Evolutionary conservation across 1,284 basidiomycete species (phyloP).

Genomic region (Cutaneotrichosporon dermatis): DNA sequence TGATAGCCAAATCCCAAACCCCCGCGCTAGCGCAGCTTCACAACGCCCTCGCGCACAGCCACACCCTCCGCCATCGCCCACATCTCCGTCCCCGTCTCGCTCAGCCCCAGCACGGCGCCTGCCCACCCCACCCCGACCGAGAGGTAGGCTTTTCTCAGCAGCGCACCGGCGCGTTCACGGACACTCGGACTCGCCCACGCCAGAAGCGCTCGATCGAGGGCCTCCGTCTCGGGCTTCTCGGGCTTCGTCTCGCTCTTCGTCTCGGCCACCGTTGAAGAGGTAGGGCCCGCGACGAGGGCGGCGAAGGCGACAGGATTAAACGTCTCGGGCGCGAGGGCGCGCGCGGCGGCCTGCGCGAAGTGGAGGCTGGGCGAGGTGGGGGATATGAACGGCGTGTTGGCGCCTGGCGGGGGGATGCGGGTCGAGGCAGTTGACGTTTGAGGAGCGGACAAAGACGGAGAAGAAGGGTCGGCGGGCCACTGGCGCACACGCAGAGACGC

Average conservation of each 20-base stretch:
- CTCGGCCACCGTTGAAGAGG: too few relatives aligned
- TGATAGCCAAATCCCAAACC: too few relatives aligned
- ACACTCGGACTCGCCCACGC: constrained; percentile 28
- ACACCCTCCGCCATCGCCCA: constrained; percentile 25
- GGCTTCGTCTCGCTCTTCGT: too few relatives aligned
- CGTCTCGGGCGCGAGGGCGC: constrained; percentile 22
- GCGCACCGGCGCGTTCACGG: constrained; percentile 29
- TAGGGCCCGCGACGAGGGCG: constrained; percentile 4
- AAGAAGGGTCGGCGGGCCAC: too few relatives aligned
- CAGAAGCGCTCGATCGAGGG: constrained; percentile 30
- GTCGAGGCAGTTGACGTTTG: not conserved
- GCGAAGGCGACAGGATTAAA: constrained; percentile 34
- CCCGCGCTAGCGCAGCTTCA: constrained; percentile 20
- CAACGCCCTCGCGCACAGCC: constrained; percentile 21
- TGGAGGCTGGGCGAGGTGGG: not conserved
- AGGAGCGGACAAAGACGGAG: too few relatives aligned
- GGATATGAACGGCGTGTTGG: not conserved
- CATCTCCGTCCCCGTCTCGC: constrained; percentile 13
- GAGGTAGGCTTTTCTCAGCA: constrained; percentile 33
- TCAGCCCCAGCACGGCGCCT: constrained; percentile 19
- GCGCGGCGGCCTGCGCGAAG: constrained; percentile 14
- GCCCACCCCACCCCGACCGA: constrained; percentile 26
- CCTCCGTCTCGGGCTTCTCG: not conserved
- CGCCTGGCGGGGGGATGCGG: too few relatives aligned
- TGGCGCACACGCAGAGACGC: too few relatives aligned